Base-by-base conservation (phyloP, 2,329 filamentous ascomycete genomes). In the Massarina eburnea region DNA sequence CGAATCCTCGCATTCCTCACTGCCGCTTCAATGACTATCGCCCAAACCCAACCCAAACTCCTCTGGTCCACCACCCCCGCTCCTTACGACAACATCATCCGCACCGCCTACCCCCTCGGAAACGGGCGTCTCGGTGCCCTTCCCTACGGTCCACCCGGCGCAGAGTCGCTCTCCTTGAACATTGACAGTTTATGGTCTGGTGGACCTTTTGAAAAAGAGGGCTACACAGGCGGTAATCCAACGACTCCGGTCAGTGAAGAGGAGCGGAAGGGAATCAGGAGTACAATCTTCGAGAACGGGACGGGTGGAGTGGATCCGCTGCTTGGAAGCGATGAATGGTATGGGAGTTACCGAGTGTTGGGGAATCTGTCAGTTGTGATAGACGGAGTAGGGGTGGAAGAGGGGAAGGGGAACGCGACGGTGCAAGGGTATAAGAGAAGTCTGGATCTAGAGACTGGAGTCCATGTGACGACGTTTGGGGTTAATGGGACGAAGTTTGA, bases 151-250 rank as follows among this genome's bases (percentile, higher is more conserved):
- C 49, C 62, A 14, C 67, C 76, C 0, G 72, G 72, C 2, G 50
- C 60, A 1, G 76, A 79, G 39, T 71, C 67, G 19, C 41, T 79
- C 4, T 70, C 65, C 17, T 44, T 80, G 29, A 80, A 80, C 39
- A 52, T 77, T 15, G 77, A 80, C 45, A 75, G 68, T 2, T 52
- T 80, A 1, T 80, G 76, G 77, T 73, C 72, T 2, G 76, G 75
- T 2, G 77, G 77, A 0, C 76, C 76, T 0, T 80, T 80, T 45
- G 67, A 76, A 43, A 62, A 58, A 19, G 0, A 72, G 64, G 68
- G 64, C 43, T 79, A 80, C 52, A 70, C 61, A 0, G 76, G 77
- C 14, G 77, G 76, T 1, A 79, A 80, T 34, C 76, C 76, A 14
- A 49, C 49, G 1, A 52, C 56, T 2, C 54, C 70, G 0, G 64